Evolutionary conservation across 257 asterid genomes (phyloP), one percentile per base, ranked within the genome.

Genomic region (Lycium ferocissimum): DNA sequence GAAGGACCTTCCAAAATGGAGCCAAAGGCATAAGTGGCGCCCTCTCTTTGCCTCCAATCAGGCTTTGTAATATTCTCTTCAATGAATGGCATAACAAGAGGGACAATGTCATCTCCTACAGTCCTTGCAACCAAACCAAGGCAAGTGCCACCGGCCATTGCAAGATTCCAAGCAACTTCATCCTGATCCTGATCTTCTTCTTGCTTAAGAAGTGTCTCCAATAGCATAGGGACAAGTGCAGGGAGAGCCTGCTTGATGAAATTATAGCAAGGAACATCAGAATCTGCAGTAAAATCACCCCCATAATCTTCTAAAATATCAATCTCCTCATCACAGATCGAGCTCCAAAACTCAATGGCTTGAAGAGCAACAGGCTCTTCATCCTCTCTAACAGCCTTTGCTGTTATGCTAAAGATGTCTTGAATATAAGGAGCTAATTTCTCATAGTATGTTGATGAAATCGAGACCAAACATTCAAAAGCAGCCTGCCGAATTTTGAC

Each of bases 121-220:
- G 94, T 90, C 18, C 94, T 91, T 35, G 95, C 92, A 59, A 93
- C 95, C 89, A 93, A 88, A 49, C 97, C 97, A 85, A 93, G 94
- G 91, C 97, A 93, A 6, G 97, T 93, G 33, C 95, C 97, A 59
- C 97, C 97, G 75, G 95, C 97, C 97, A 93, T 92, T 63, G 97
- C 94, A 83, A 93, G 91, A 89, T 93, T 93, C 97, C 97, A 93
- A 76, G 93, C 93, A 80, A 94, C 97, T 86, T 93, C 97, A 81
- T 93, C 97, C 88, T 92, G 95, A 87, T 93, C 97, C 86, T 93
- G 97, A 73, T 92, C 97, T 79, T 93, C 97, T 83, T 93, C 95
- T 91, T 93, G 97, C 92, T 93, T 93, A 22, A 93, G 93, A 85
- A 93, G 93, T n/a, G 97, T 93, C 90, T 93, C 97, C 80, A 93